Evolutionary conservation across 768 basidiomycete genomes (phyloP), one percentile per base, ranked within the genome.

Genomic region (Kwoniella sp.): DNA sequence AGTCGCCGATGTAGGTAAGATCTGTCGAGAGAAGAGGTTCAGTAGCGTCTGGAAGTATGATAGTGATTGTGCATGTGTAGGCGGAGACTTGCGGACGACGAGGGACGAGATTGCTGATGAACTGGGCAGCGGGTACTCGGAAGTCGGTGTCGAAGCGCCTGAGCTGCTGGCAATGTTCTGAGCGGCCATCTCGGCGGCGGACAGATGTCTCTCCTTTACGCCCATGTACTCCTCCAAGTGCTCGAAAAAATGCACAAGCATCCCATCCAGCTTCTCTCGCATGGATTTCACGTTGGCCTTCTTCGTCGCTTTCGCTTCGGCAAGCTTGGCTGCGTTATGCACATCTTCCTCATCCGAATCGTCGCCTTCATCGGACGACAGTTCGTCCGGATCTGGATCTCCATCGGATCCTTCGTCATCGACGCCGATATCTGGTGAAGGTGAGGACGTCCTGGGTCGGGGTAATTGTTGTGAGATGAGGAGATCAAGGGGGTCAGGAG

Each of bases 1-100:
- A 0, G 93, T 96, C 75, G 94, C 93, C 83, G 96, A 96, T 1
- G 96, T 98, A 41, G 89, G 90, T 55, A 99, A 86, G 77, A 99
- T 93, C 38, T 89, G 89, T 45, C 92, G 87, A 79, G 96, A 92
- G 74, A 99, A 99, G 68, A 97, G 92, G 68, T 89, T 87, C 56
- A 99, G 87, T 22, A 99, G 88, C 29, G 89, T 86, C 71, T 90
- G 86, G 79, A 98, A 98, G 70, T 91, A 91, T 1, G 86, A 78
- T 5, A 85, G 26, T 84, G 85, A 31, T 82, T 74, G 72, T 1
- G 72, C 73, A 3, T 68, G 73, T 4, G 63, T 74, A 3, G 81
- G 76, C 52, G 83, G 83, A 26, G 79, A 76, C 48, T 80, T 75
- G 66, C 83, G 82, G 4, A 72, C 64, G 11, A 71, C 68, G 47